These are phyloP conservation scores for Fomitiporia mediterranea DNA, from an alignment of 1,284 basidiomycete species.

Conservation along the genomic window DNA sequence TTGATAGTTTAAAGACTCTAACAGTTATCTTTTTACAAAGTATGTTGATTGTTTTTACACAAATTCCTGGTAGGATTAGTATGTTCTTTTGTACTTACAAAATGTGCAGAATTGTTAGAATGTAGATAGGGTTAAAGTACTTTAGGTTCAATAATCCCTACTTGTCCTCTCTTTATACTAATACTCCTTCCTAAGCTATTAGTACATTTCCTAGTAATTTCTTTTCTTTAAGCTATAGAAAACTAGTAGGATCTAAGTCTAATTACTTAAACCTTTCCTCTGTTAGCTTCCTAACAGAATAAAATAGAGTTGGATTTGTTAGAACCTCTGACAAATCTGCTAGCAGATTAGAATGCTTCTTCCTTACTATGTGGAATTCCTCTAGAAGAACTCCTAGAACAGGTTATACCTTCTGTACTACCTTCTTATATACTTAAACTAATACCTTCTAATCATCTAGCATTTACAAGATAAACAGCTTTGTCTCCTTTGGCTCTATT, in stretches of 20 bases:
- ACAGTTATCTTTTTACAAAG: constrained; percentile 28
- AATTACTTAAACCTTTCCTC: constrained; percentile 22
- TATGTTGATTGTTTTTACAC: constrained; percentile 31
- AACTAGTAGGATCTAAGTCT: constrained; percentile 25
- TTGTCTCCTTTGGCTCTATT: no score
- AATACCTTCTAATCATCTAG: not conserved
- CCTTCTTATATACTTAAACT: constrained; percentile 24
- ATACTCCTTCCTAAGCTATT: constrained; percentile 26
- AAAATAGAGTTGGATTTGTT: constrained; percentile 22
- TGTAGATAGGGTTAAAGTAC: constrained; percentile 35
- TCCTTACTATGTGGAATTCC: constrained; percentile 19
- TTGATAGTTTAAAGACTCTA: constrained; percentile 30
- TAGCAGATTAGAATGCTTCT: constrained; percentile 24
- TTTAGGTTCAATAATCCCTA: constrained; percentile 31
- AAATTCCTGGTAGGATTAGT: constrained; percentile 35
- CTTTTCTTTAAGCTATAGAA: constrained; percentile 31
- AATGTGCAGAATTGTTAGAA: constrained; percentile 32
- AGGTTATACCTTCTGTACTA: constrained; percentile 26
- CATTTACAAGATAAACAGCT: no score
- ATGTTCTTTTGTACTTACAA: constrained; percentile 36
- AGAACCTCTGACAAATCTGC: constrained; percentile 18
- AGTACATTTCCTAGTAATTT: constrained; percentile 31
- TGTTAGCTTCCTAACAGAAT: constrained; percentile 20
- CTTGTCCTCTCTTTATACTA: constrained; percentile 34
- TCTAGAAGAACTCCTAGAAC: constrained; percentile 26